Evolutionary conservation across 2,329 filamentous ascomycete species (phyloP).

Genomic region (Colletotrichum scovillei): DNA sequence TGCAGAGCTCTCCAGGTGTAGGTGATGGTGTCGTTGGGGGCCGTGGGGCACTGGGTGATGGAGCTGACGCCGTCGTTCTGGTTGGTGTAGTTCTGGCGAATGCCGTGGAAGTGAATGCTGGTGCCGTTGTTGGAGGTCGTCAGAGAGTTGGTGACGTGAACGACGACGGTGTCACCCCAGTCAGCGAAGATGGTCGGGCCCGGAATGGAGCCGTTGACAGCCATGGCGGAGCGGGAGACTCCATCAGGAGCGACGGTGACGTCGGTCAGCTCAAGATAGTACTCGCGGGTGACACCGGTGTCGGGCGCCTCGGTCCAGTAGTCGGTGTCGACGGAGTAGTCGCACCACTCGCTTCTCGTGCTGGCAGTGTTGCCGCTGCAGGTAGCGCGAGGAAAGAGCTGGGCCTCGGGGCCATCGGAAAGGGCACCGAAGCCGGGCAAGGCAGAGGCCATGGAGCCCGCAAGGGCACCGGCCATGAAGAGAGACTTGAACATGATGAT

Average conservation of each 20-base stretch:
- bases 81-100: conserved; percentile 66
- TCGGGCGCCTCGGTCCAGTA: conserved; percentile 53
- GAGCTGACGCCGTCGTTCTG: conserved; percentile 66
- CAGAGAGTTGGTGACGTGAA: conserved; percentile 65
- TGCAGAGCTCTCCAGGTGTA: conserved; percentile 69
- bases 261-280: conserved; percentile 56
- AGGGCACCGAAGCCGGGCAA: conserved; percentile 10
- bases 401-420: background rate
- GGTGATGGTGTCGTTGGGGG: conserved; percentile 62
- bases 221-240: conserved; percentile 49
- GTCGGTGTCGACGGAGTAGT: conserved; percentile 60
- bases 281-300: conserved; percentile 63
- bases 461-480: conserved; percentile 15
- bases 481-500: conserved; percentile 25
- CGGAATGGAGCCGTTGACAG: conserved; percentile 69
- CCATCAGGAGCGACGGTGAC: conserved; percentile 59
- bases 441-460: conserved; percentile 21
- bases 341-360: conserved; percentile 55
- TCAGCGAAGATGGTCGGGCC: conserved; percentile 68
- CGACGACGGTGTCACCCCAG: conserved; percentile 60
- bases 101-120: conserved; percentile 72
- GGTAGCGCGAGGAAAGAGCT: conserved; percentile 25
- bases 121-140: conserved; percentile 64
- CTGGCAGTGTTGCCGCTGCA: conserved; percentile 45
- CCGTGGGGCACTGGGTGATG: conserved; percentile 61